Evolutionary conservation across 2,329 filamentous ascomycete genomes (phyloP), one percentile per base, ranked within the genome.

Genomic region (Cordyceps tenuipes): DNA sequence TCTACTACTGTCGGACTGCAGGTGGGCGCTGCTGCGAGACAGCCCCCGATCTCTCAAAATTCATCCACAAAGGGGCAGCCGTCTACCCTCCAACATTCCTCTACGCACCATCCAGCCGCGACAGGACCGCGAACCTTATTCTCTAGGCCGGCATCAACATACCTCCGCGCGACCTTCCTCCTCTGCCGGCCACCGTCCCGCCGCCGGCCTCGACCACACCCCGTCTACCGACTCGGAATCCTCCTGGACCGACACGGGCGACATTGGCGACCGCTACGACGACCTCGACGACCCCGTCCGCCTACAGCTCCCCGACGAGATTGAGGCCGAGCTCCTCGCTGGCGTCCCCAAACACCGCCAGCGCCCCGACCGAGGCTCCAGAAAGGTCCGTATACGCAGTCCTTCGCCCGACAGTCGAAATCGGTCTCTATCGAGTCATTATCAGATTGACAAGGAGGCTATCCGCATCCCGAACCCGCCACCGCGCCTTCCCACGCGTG

Each of bases 181-280:
- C 64, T 70, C 69, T 73, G 76, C 66, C 72, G 72, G 71, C 81
- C 78, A 66, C 61, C 59, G 60, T 83, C 82, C 57, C 74, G 70
- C 66, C 74, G 55, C 41, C 55, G 36, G 50, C 44, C 50, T 43
- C 21, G 13, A 17, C 36, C 50, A 51, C 44, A 46, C 50, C 17
- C 31, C 72, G 66, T 75, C 75, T 69, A 82, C 80, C 68, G 80
- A 79, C 68, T 89, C 90, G 73, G 77, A 78, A 64, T 90, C 87
- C 62, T 85, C 89, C 68, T 97, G 91, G 91, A 92, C 90, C 71
- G 91, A 97, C 74, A 96, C 93, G 49, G 93, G 91, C 70, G 94
- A 97, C 75, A 84, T 97, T 68, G 91, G 90, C 69, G 93, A 97
- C 77, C 93, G 95, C 80, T 81, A 92, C 67, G 89, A 84, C 69